Evolutionary conservation across 176 grass and related monocot genomes (phyloP).

Genomic region (Pontederia paniculata): DNA sequence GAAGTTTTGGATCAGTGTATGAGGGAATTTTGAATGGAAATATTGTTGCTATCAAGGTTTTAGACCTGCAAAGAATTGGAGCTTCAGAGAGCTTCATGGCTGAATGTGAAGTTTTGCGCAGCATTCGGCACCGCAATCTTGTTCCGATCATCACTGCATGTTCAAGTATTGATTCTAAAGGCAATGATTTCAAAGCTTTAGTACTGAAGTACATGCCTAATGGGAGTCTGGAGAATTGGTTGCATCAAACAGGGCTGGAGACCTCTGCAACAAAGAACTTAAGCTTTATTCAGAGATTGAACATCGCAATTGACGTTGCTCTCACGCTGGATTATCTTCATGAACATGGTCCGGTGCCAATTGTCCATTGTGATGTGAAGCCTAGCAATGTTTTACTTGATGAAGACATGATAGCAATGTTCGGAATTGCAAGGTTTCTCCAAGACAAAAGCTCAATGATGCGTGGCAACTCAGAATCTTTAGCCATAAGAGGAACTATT

Average conservation of each 20-base stretch:
- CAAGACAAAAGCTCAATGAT: slow-evolving; percentile 25
- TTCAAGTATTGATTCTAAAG: background rate
- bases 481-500: slow-evolving; percentile 28
- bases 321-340: slow-evolving; percentile 15
- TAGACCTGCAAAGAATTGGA: background rate
- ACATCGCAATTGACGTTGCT: slow-evolving; percentile 14
- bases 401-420: slow-evolving; percentile 1
- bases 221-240: background rate
- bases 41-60: background rate
- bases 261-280: background rate
- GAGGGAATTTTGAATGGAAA: background rate
- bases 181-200: slow-evolving; percentile 9
- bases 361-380: slow-evolving; percentile 16
- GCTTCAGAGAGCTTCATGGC: slow-evolving; percentile 8
- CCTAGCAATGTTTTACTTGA: slow-evolving; percentile 18
- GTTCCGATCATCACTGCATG: slow-evolving; percentile 9
- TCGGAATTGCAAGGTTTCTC: no score
- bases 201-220: slow-evolving; percentile 1
- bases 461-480: slow-evolving; percentile 35
- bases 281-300: background rate
- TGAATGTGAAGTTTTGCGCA: background rate
- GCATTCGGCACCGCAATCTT: slow-evolving; percentile 2
- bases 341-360: background rate
- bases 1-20: slow-evolving; percentile 8
- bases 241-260: background rate